Evolutionary conservation across 2,329 filamentous ascomycete species (phyloP).

Genomic region (Pseudocercospora fuligena): DNA sequence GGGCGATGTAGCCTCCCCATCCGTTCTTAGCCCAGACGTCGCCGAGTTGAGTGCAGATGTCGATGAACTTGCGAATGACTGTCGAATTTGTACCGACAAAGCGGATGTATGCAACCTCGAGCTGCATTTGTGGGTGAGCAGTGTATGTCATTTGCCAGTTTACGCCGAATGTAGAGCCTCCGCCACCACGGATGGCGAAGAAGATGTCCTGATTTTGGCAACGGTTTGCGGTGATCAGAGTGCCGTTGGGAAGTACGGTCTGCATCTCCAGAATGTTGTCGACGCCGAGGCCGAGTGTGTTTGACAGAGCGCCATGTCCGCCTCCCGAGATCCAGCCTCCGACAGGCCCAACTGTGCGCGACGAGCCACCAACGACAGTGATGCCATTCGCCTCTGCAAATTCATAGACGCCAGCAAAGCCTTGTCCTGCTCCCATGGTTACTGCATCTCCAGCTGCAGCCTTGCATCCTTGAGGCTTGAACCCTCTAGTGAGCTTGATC

Average conservation of each 20-base stretch:
- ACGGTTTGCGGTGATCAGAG: constrained; percentile 33
- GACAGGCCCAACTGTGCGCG: constrained; percentile 31
- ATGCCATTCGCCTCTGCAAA: constrained; percentile 28
- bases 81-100: constrained; percentile 17
- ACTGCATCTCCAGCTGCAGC: constrained; percentile 25
- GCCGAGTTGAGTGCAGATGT: constrained; percentile 21
- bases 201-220: constrained; percentile 56
- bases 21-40: constrained; percentile 27
- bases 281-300: constrained; percentile 34
- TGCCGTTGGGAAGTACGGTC: constrained; percentile 33
- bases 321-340: constrained; percentile 35
- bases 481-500: constrained; percentile 19
- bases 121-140: not conserved
- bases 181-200: constrained; percentile 58
- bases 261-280: constrained; percentile 34
- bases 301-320: constrained; percentile 31
- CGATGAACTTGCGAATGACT: constrained; percentile 23
- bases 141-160: constrained; percentile 10
- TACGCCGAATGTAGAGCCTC: constrained; percentile 45
- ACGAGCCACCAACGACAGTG: constrained; percentile 32
- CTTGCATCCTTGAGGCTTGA: constrained; percentile 29
- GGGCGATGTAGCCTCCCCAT: constrained; percentile 28
- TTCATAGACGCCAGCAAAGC: constrained; percentile 27
- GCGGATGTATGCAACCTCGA: constrained; percentile 26
- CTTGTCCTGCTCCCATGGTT: constrained; percentile 31